Percentiles rank a stretch among this genome's conserved stretches.
phyloP scores from a whole-genome alignment of 2,329 filamentous ascomycete genomes.

The Pseudogymnoascus sp. region DNA sequence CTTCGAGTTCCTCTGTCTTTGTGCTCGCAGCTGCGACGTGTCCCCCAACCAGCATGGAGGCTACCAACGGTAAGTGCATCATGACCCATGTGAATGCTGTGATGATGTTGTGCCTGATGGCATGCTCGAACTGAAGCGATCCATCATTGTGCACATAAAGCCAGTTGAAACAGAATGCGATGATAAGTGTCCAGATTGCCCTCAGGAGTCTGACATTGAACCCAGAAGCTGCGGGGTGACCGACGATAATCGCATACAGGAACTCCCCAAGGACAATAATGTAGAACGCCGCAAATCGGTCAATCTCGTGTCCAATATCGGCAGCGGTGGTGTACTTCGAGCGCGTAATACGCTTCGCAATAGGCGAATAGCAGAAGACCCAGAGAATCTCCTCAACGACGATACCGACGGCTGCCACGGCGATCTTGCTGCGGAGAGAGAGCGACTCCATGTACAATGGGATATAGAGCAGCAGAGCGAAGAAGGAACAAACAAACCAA shows the following conservation, averaged over 20 bases:
- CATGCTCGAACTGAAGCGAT: constrained; percentile 36
- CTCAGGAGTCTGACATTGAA: constrained; percentile 37
- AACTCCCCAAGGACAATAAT: constrained; percentile 47
- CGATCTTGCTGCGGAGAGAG: constrained; percentile 35
- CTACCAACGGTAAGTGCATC: constrained; percentile 39
- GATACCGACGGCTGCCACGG: constrained; percentile 36
- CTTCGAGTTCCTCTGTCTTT: constrained; percentile 32
- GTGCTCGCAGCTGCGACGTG: constrained; percentile 39
- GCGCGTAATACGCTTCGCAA: constrained; percentile 36
- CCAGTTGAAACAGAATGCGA: constrained; percentile 45
- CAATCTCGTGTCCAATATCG: constrained; percentile 43
- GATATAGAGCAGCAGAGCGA: constrained; percentile 36
- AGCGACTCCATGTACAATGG: constrained; percentile 39
- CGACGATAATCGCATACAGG: constrained; percentile 42
- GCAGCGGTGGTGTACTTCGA: constrained; percentile 41
- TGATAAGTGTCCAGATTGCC: constrained; percentile 41
- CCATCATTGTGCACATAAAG: constrained; percentile 43
- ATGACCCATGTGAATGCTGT: constrained; percentile 40
- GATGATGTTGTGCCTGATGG: constrained; percentile 33
- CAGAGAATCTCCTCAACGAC: constrained; percentile 37
- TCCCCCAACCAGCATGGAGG: constrained; percentile 40
- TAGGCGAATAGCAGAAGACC: constrained; percentile 38
- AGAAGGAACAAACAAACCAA: constrained; percentile 35
- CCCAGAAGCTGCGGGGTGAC: constrained; percentile 39
- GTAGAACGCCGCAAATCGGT: constrained; percentile 44